phyloP scores from a whole-genome alignment of 129 eudicot species.

The Pseudognaphalium luteoalbum region DNA sequence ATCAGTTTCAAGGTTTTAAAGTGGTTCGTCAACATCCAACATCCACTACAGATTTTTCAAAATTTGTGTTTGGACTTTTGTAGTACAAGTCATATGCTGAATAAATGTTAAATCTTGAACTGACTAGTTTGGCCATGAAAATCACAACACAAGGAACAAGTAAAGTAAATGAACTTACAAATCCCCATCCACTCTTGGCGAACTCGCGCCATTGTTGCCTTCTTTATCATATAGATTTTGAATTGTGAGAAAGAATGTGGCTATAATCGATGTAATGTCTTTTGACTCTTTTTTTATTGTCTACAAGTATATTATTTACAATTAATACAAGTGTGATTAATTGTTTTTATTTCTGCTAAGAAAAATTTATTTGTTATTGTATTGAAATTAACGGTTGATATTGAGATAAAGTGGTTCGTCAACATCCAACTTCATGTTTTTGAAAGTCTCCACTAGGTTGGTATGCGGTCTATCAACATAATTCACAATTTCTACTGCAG shows the following conservation, averaged over 20 bases:
- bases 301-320: no score
- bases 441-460: conserved; percentile 70
- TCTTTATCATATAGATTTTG: no score
- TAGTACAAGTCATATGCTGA: background rate
- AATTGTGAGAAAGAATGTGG: no score
- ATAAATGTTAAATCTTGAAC: conserved; percentile 13
- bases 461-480: conserved; percentile 67
- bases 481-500: conserved; percentile 69
- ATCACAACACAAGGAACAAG: conserved; percentile 17
- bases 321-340: no score
- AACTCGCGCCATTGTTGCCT: conserved; percentile 51
- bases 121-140: conserved; percentile 12
- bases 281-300: no score
- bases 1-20: no score
- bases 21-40: no score
- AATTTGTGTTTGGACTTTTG: background rate
- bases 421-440: conserved; percentile 69
- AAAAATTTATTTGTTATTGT: no score
- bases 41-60: background rate
- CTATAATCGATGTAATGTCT: no score
- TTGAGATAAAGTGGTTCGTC: conserved; percentile 30
- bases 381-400: no score
- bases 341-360: no score
- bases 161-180: conserved; percentile 51
- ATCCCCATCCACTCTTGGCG: conserved; percentile 93